Conservation (phyloP, 2,329 filamentous ascomycete species). For the Gnomoniopsis sp. region DNA sequence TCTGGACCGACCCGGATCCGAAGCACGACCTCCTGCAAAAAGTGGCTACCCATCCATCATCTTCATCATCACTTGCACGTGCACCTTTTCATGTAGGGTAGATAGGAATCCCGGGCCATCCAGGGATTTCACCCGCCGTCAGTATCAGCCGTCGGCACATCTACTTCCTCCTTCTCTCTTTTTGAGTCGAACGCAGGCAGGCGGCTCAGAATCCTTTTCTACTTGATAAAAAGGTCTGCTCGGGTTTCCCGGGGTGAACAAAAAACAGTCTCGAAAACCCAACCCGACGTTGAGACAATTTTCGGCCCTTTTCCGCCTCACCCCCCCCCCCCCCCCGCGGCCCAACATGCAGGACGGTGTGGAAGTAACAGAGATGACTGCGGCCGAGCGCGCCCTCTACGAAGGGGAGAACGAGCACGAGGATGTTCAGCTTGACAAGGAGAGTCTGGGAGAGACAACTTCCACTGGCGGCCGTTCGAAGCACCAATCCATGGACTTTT, state of each 20-base stretch:
- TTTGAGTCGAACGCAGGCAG: neutral
- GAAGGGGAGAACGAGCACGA: slow-evolving; percentile 1
- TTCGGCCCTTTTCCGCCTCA: no score
- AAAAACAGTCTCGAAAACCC: no score
- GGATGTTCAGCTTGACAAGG: neutral
- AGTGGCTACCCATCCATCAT: neutral
- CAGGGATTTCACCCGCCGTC: neutral
- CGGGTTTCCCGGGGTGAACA: no score
- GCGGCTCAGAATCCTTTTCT: no score
- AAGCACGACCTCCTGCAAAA: neutral
- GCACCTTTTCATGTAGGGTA: neutral
- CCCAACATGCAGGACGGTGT: neutral
- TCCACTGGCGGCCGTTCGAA: slow-evolving; percentile 13
- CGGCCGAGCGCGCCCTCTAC: slow-evolving; percentile 11
- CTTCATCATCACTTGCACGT: neutral
- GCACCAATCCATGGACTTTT: slow-evolving; percentile 18
- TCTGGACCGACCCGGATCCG: neutral
- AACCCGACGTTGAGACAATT: no score
- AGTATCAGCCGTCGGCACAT: neutral
- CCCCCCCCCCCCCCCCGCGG: no score
- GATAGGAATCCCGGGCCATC: neutral
- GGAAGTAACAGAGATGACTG: slow-evolving; percentile 4
- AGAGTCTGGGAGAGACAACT: slow-evolving; percentile 1
- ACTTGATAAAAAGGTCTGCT: no score
- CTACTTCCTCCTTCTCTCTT: neutral